phyloP scores from a whole-genome alignment of 2,329 filamentous ascomycete species.

The Tolypocladium tundrense region DNA sequence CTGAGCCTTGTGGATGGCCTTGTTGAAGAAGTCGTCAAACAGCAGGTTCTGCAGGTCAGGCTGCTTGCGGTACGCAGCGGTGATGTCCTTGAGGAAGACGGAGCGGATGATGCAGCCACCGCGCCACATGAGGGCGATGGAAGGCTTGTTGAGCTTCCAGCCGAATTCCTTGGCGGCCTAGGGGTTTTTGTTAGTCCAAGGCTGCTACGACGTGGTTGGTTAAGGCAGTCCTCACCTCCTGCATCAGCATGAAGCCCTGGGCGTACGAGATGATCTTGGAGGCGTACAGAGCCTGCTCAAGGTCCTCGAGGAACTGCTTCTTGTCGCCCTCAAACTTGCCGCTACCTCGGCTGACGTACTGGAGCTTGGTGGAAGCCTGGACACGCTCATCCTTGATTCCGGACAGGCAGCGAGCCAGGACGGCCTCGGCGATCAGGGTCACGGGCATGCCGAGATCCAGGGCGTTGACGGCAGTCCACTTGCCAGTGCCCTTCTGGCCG shows the following conservation, averaged over 20 bases:
- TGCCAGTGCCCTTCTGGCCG: constrained; percentile 98
- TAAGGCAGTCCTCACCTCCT: constrained; percentile 56
- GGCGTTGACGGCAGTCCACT: constrained; percentile 99
- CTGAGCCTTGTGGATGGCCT: constrained; percentile 96
- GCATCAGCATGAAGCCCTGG: constrained; percentile 99
- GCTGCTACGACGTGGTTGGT: not conserved
- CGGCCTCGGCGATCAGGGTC: constrained; percentile 93
- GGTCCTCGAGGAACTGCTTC: constrained; percentile 87
- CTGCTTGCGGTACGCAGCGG: constrained; percentile 87
- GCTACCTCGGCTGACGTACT: constrained; percentile 58
- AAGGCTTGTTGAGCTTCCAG: constrained; percentile 99
- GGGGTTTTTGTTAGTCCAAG: not conserved
- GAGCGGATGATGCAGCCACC: constrained; percentile 99
- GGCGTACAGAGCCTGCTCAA: constrained; percentile 97
- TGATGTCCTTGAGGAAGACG: constrained; percentile 99
- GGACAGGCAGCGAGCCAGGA: constrained; percentile 89
- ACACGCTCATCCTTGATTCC: constrained; percentile 88
- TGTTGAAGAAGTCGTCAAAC: constrained; percentile 99
- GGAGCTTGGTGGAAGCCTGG: constrained; percentile 68
- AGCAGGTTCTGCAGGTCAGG: constrained; percentile 95
- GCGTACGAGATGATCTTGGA: constrained; percentile 99
- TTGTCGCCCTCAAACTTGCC: constrained; percentile 79
- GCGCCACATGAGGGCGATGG: constrained; percentile 99
- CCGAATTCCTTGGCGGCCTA: constrained; percentile 89
- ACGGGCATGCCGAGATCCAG: constrained; percentile 98